These are phyloP conservation scores for Hypocreales sp. DNA, from an alignment of 2,329 filamentous ascomycete genomes.

Conservation along the genomic window DNA sequence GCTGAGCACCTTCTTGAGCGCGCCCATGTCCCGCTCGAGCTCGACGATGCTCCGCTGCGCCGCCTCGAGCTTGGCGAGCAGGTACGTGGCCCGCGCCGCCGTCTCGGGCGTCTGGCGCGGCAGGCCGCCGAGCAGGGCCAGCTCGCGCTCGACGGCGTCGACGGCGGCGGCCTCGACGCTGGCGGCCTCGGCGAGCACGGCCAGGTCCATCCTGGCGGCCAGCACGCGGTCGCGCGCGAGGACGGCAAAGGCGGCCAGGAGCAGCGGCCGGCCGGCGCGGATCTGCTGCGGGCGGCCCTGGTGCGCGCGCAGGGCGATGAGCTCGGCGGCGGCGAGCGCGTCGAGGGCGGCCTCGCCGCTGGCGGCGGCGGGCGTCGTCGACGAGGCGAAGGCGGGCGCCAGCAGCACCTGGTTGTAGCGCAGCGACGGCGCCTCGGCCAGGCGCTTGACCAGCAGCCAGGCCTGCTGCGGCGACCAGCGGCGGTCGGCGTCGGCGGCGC, in stretches of 20 bases:
- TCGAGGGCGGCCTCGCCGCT: conserved; percentile 64
- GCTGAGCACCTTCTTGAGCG: conserved; percentile 49
- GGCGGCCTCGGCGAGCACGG: conserved; percentile 51
- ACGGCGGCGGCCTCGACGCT: conserved; percentile 61
- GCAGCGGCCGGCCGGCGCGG: conserved; percentile 72
- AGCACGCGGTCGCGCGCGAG: conserved; percentile 60
- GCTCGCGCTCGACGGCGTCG: conserved; percentile 64
- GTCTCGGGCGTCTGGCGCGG: conserved; percentile 58
- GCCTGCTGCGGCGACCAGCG: conserved; percentile 77
- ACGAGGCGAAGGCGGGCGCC: conserved; percentile 54
- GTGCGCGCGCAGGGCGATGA: conserved; percentile 59
- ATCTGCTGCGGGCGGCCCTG: conserved; percentile 68
- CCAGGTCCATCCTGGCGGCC: conserved; percentile 56
- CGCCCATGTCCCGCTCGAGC: conserved; percentile 57
- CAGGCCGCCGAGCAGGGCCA: conserved; percentile 53
- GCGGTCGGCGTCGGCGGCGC: conserved; percentile 28
- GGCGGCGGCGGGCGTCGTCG: conserved; percentile 27
- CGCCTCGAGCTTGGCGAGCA: conserved; percentile 56
- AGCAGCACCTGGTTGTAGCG: conserved; percentile 79
- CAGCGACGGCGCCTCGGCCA: conserved; percentile 52
- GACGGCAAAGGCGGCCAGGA: conserved; percentile 64
- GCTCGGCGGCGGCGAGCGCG: conserved; percentile 68
- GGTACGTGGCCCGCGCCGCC: conserved; percentile 49
- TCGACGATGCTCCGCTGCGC: conserved; percentile 60
- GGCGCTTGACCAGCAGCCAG: conserved; percentile 71